Evolutionary conservation across 345 rosid genomes (phyloP).

Genomic region (Hevea brasiliensis): DNA sequence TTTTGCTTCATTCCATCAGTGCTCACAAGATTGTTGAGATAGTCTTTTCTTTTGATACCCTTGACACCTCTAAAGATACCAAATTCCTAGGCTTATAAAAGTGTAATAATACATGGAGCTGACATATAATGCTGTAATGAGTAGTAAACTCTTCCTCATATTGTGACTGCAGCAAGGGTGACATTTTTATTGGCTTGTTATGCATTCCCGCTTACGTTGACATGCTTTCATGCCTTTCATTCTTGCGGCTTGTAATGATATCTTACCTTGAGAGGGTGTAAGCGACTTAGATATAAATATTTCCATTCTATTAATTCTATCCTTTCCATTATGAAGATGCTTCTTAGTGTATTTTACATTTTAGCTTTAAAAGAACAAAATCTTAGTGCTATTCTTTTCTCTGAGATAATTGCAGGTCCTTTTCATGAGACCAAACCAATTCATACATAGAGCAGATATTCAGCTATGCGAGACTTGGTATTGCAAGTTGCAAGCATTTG

Average conservation of each 20-base stretch:
- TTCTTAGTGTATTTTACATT: background rate
- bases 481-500: background rate
- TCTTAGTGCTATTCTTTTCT: background rate
- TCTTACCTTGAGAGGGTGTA: too few relatives aligned
- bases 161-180: too few relatives aligned
- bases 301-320: background rate
- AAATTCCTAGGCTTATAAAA: background rate
- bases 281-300: too few relatives aligned
- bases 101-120: background rate
- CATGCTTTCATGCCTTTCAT: background rate
- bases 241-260: background rate
- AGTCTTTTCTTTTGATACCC: background rate
- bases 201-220: background rate
- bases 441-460: too few relatives aligned
- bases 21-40: background rate
- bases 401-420: constrained; percentile 6
- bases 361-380: background rate
- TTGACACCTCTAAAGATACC: background rate
- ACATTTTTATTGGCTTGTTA: background rate
- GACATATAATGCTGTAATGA: background rate
- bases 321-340: background rate
- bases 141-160: background rate
- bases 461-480: background rate
- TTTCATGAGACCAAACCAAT: background rate
- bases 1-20: too few relatives aligned